Evolutionary conservation across 768 basidiomycete species (phyloP), one percentile per base, ranked within the genome.

Genomic region (Lentinula sp.): DNA sequence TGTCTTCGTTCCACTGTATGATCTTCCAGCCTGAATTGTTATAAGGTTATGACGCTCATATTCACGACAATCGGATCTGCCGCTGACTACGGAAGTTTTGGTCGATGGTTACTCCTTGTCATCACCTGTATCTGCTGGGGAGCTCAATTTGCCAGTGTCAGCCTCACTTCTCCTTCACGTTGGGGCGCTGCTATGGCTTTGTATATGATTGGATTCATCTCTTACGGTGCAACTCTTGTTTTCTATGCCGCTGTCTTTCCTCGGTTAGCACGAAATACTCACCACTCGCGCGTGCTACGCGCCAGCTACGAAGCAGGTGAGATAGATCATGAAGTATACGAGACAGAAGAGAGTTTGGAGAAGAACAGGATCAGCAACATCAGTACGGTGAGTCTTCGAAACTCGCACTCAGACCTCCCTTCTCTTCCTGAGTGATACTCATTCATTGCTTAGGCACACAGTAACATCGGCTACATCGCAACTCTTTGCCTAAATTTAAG

Each of bases 341-440:
- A 92, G 66, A 68, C 64, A 16, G 90, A 90, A 66, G 90, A 92
- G 66, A 88, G 87, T 36, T 66, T 93, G 48, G 89, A 93, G 74
- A 91, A 91, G 80, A 94, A 91, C 63, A 75, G 86, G 63, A 88
- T 94, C 61, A 90, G 91, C 67, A 93, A 91, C 66, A 89, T 92
- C 64, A 89, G 87, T 67, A 92, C 88, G 46, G 91, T 91, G 51
- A 52, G 80, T 65, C 15, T 20, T 18, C 9, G 7, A 6, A 9
- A 18, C 28, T 28, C 3, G 35, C 60, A 49, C 18, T 48, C 28
- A 43, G 9, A 9, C 33, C 28, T 28, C 28, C 4, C 28, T 28
- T 28, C 39, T 51, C 23, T 15, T 41, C 33, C 9, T 33, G 18
- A 41, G 18, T 28, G 9, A 41, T 28, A 42, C 20, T 56, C 59